Percentiles rank a stretch among this genome's conserved stretches.
Conservation (phyloP, 2,329 filamentous ascomycete genomes). For the Talaromyces sp. region DNA sequence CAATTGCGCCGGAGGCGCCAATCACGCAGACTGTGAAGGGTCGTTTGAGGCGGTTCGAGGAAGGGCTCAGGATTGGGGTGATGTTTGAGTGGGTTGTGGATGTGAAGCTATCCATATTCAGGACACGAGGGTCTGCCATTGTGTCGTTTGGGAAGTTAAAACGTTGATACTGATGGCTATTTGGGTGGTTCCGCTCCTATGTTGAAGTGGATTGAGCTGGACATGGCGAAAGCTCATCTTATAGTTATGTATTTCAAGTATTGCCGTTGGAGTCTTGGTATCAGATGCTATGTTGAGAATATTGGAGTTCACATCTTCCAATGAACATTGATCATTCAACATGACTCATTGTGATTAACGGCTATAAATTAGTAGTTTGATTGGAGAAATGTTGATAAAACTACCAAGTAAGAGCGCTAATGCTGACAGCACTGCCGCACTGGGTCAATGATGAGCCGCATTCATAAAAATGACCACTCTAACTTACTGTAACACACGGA, state of each 20-base stretch:
- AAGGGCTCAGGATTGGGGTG: conserved; percentile 13
- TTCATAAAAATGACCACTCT: neutral
- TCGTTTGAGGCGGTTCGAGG: conserved; percentile 20
- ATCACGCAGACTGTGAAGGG: conserved; percentile 32
- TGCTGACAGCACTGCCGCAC: neutral
- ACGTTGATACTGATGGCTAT: neutral
- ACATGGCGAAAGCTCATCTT: neutral
- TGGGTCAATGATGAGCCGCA: neutral
- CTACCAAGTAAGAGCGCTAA: neutral
- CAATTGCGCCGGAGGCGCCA: conserved; percentile 34
- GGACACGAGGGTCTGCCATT: conserved; percentile 20
- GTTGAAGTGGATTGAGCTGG: neutral
- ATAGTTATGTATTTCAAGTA: too few species aligned
- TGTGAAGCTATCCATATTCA: conserved; percentile 19
- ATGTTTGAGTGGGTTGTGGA: conserved; percentile 8
- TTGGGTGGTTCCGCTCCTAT: neutral
- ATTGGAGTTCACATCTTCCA: too few species aligned
- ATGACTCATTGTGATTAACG: conserved; percentile 14
- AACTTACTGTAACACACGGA: neutral
- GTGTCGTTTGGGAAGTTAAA: neutral
- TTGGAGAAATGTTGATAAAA: neutral
- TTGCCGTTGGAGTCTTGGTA: too few species aligned
- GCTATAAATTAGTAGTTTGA: neutral
- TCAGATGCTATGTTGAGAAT: too few species aligned
- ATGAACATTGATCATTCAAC: neutral